A percentile compares a stretch with the other conserved stretches of the same genome.
These are phyloP conservation scores for Puccinia polysora DNA, from an alignment of 1,284 basidiomycete genomes.

Conservation along the genomic window DNA sequence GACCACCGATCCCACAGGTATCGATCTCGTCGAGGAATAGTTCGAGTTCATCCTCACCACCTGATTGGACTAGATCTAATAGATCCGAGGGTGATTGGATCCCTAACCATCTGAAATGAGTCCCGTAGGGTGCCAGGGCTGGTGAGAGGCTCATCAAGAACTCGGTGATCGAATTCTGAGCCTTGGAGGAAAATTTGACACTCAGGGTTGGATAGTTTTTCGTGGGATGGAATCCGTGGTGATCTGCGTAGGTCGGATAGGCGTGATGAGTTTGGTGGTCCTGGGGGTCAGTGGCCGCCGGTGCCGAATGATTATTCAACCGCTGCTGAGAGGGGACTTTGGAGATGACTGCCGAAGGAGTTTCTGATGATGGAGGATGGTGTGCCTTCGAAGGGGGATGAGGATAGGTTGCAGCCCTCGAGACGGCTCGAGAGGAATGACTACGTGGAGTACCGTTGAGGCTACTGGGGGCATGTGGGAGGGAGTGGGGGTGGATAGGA, in stretches of 20 bases:
- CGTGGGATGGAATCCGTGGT: no score
- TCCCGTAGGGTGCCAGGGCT: slow-evolving; percentile 14
- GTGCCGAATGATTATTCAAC: background rate
- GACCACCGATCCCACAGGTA: slow-evolving; percentile 24
- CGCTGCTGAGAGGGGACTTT: slow-evolving; percentile 4
- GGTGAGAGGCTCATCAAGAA: slow-evolving; percentile 18
- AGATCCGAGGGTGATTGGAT: slow-evolving; percentile 18
- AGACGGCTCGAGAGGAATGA: slow-evolving; percentile 3
- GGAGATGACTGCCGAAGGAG: background rate
- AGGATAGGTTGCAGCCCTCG: slow-evolving; percentile 3
- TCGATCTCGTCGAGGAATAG: slow-evolving; percentile 26
- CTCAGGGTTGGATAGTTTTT: slow-evolving; percentile 8
- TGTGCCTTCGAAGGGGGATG: slow-evolving; percentile 6
- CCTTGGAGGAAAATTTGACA: slow-evolving; percentile 22
- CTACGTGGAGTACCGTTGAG: slow-evolving; percentile 14
- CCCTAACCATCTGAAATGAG: slow-evolving; percentile 30
- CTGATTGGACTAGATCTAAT: background rate
- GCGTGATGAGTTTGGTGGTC: background rate
- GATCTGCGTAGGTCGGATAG: no score
- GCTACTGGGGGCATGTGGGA: background rate
- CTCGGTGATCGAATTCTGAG: slow-evolving; percentile 22
- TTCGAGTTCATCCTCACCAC: slow-evolving; percentile 28
- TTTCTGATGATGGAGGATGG: no score
- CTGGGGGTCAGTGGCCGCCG: background rate
- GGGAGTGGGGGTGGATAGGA: background rate